Conservation (phyloP, 2,329 filamentous ascomycete species). For the Monascus ruber region DNA sequence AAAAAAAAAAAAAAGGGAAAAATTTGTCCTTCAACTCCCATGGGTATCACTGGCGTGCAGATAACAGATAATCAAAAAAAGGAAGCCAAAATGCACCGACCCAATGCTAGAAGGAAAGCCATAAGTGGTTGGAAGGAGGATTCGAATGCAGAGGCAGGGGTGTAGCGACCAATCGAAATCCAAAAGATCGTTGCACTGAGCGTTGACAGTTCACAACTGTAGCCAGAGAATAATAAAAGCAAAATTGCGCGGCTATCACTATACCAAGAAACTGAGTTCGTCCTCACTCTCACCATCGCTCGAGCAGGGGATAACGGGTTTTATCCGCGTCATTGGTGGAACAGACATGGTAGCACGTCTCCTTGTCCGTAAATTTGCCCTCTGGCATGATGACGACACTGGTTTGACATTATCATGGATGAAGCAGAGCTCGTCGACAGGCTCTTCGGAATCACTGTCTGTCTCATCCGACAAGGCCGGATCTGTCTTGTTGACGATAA, state of each 20-base stretch:
- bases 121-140: no score
- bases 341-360: neutral
- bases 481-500: slow-evolving; percentile 17
- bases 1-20: no score
- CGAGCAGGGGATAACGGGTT: slow-evolving; percentile 14
- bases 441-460: neutral
- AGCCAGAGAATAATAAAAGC: no score
- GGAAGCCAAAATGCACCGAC: no score
- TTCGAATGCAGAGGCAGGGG: no score
- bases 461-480: neutral
- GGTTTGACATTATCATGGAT: neutral
- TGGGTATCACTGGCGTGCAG: no score
- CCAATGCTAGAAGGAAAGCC: no score
- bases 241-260: neutral
- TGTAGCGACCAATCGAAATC: no score
- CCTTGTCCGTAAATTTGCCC: neutral
- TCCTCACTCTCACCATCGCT: slow-evolving; percentile 25
- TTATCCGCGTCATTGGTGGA: slow-evolving; percentile 3
- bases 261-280: slow-evolving; percentile 26
- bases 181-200: no score
- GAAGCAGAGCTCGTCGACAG: neutral
- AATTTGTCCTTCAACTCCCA: no score
- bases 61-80: no score
- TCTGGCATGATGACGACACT: neutral
- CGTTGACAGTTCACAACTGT: no score